Base-by-base conservation (phyloP, 306 rosid species). In the Boehmeria nivea region DNA sequence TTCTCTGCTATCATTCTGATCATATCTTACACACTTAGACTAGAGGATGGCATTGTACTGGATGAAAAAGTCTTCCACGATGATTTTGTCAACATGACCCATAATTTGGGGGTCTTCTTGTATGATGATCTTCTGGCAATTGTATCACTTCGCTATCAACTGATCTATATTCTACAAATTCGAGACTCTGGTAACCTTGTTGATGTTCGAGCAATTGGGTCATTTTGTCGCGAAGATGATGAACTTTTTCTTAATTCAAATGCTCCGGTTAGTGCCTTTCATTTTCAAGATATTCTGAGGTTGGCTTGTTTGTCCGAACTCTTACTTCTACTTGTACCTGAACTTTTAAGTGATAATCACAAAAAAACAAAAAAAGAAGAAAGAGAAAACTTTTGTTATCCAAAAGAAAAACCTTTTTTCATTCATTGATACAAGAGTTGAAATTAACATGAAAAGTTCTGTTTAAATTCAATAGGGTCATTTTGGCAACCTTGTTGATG, bases 111-210 rank as follows among this genome's bases (percentile, higher is more conserved):
- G 14, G 99, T 83, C 80, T 91, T 80, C 83, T 80, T 91, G 81
- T 85, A 91, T 50, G 99, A 91, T 69, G 99, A 91, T 77, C 78
- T 91, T 46, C 74, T 91, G 78, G 93, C 99, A 26, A 85, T 91
- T 65, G 95, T 87, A 50, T 91, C 99, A 50, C 85, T 91, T 72
- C 99, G 96, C 65, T 83, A 78, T 75, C 99, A 91, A 76, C 77
- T 63, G 18, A 63, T 91, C 63, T 95, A 91, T 72, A 81, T 91
- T 65, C 79, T 87, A 65, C 99, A 91, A 79, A 83, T 91, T 68
- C 84, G 87, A 62, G 96, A 91, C 62, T 83, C 89, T 4, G 99
- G 99, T 8, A 70, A 78, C 74, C 87, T 91, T 64, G 94, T 91
- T 43, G 72, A 84, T 67, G 85, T 91, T 27, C 85, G 95, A 23